Conservation (phyloP, 2,329 filamentous ascomycete species). For the Aspergillus novoparasiticus region DNA sequence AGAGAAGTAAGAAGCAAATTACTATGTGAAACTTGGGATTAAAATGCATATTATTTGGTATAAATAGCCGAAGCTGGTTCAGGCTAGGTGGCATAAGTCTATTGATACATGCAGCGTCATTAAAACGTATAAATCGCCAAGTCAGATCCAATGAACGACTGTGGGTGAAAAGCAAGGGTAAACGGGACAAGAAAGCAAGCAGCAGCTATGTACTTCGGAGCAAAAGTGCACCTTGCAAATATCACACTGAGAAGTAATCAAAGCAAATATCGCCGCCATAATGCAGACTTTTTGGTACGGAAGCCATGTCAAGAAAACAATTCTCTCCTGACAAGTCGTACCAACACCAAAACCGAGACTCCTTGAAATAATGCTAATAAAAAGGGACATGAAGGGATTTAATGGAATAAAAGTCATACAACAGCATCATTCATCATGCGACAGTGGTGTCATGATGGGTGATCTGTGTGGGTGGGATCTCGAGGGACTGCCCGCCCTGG, state of each 20-base stretch:
- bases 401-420: constrained; percentile 17
- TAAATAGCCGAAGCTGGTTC: neutral
- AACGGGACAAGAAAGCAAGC: constrained; percentile 19
- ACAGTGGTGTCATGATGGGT: constrained; percentile 37
- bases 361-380: constrained; percentile 25
- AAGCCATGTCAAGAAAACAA: neutral
- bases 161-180: constrained; percentile 1
- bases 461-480: constrained; percentile 39
- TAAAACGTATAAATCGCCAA: constrained; percentile 16
- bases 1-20: neutral
- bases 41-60: neutral
- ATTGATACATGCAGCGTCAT: constrained; percentile 20
- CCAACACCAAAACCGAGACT: constrained; percentile 21
- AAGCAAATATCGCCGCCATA: neutral
- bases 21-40: neutral
- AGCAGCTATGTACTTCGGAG: constrained; percentile 5
- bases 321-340: constrained; percentile 1
- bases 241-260: constrained; percentile 2
- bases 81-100: constrained; percentile 10
- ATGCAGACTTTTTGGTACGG: constrained; percentile 1
- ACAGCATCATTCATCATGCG: constrained; percentile 34
- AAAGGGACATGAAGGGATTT: constrained; percentile 18
- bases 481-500: constrained; percentile 53
- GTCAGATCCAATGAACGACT: constrained; percentile 5
- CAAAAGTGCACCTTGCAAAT: neutral